phyloP scores from a whole-genome alignment of 2,329 filamentous ascomycete species.

The Talaromyces atroroseus region DNA sequence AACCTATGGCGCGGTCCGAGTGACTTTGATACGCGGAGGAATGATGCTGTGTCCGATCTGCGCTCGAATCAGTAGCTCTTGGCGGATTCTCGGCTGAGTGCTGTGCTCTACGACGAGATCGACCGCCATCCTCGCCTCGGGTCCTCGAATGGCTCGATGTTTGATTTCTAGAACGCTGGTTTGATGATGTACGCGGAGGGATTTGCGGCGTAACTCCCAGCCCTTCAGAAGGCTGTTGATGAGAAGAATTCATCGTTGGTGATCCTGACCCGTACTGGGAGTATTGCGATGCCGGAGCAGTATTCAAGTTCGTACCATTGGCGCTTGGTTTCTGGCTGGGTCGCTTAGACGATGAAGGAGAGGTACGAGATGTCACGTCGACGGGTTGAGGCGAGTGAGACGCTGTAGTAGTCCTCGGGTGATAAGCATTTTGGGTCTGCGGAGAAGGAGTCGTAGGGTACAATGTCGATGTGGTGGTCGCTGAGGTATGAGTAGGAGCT shows the following conservation, averaged over 20 bases:
- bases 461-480: constrained; percentile 33
- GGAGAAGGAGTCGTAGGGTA: constrained; percentile 11
- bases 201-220: constrained; percentile 59
- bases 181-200: constrained; percentile 77
- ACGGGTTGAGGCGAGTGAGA: constrained; percentile 43
- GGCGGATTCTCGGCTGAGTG: constrained; percentile 45
- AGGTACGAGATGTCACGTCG: constrained; percentile 38
- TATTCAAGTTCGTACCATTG: constrained; percentile 16
- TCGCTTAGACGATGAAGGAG: constrained; percentile 36
- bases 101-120: constrained; percentile 44
- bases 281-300: constrained; percentile 25
- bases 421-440: constrained; percentile 15
- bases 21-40: constrained; percentile 27
- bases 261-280: constrained; percentile 27
- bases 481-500: constrained; percentile 50
- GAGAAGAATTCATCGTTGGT: constrained; percentile 42
- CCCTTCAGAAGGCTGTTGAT: constrained; percentile 46
- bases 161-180: constrained; percentile 46
- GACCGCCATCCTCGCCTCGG: constrained; percentile 33
- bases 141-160: constrained; percentile 30
- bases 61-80: constrained; percentile 36
- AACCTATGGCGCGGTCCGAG: constrained; percentile 42
- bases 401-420: constrained; percentile 38
- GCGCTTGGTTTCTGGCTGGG: constrained; percentile 16
- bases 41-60: constrained; percentile 33